Evolutionary conservation across 2,329 filamentous ascomycete species (phyloP).

Genomic region (Sclerotinia trifoliorum): DNA sequence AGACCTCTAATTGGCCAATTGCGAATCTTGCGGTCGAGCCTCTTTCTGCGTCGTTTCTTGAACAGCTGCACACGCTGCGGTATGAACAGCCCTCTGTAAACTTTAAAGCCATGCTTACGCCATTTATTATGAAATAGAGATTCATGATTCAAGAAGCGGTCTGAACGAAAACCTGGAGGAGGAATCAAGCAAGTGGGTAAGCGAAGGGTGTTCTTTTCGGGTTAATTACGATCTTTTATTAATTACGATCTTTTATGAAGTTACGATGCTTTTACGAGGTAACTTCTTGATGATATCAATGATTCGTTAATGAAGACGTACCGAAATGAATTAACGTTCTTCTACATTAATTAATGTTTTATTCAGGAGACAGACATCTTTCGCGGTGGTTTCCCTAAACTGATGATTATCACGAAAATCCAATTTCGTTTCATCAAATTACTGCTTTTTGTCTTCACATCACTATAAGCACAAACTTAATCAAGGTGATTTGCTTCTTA

Average conservation of each 20-base stretch:
- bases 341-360: conserved; percentile 1
- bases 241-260: not conserved
- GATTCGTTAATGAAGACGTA: not conserved
- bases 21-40: not conserved
- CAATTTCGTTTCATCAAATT: conserved; percentile 16
- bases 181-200: not conserved
- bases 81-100: not conserved
- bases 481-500: not conserved
- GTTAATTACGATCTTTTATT: not conserved
- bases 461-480: conserved; percentile 4
- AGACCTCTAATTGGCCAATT: not conserved
- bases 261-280: too few species aligned
- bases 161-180: conserved; percentile 2
- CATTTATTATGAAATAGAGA: not conserved
- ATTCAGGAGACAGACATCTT: not conserved
- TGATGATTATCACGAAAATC: conserved; percentile 11
- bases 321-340: not conserved
- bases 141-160: not conserved
- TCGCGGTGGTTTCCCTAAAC: not conserved
- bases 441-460: not conserved
- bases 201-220: not conserved
- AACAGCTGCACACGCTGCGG: conserved; percentile 5
- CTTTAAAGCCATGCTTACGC: conserved; percentile 8
- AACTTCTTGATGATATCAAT: not conserved
- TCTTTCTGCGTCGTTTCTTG: conserved; percentile 6